Base-by-base conservation (phyloP, 345 rosid species). In the Nephelium lappaceum region DNA sequence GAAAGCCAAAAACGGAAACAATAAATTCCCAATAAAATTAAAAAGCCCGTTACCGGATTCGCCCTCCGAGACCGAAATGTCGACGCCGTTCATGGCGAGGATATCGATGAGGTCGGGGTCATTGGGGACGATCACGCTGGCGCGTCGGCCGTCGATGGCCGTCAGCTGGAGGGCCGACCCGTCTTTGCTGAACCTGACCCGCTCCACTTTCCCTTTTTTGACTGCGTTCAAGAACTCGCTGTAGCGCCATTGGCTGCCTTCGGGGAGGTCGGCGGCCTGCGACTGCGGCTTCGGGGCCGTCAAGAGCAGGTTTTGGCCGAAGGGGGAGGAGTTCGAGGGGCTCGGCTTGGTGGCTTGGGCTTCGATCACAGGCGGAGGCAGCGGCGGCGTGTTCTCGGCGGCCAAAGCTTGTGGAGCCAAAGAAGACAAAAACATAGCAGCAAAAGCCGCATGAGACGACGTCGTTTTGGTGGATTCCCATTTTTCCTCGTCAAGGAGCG, bases 141-240 rank as follows among this genome's bases (percentile, higher is more conserved):
- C 95, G 5, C 95, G 92, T 15, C 95, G 93, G 75, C 91, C 91
- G 57, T 91, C 93, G 0, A 86, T 88, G 9, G 92, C 91, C 36
- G 91, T 82, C 27, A 91, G 88, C 82, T 90, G 93, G 62, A 91
- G 86, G 51, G 83, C 83, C 16, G 91, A 81, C 24, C 95, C 93
- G 63, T 91, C 95, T 83, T 91, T 91, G 78, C 91, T 92, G 84
- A 92, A 92, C 24, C 92, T 89, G 21, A 92, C 97, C 67, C 94
- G 84, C 78, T 92, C 94, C 23, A 92, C 92, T 71, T 89, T 89
- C 31, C 97, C 97, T 69, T 88, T 89, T 85, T 88, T 92, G 65
- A 92, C 97, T 0, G 97, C 94, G 78, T 87, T 92, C 49, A 92
- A 78, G 67, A 92, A 90, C 86, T 92, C 97, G 80, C 93, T 92